Base-by-base conservation (phyloP, 352 stramenopile species). In the Phytophthora fragariaefolia region DNA sequence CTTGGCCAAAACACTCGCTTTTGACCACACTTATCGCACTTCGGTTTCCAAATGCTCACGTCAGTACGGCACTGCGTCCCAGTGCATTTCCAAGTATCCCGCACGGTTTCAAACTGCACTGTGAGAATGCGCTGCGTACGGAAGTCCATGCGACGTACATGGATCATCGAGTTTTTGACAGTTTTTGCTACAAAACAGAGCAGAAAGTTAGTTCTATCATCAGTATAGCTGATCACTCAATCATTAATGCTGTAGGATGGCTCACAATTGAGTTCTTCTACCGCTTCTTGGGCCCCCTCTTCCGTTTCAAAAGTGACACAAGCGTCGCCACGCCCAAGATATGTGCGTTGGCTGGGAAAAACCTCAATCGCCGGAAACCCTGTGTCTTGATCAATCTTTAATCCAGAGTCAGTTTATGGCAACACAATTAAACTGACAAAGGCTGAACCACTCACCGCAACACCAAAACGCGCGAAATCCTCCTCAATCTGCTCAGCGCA, bases 31-130 rank as follows among this genome's bases (percentile, higher is more conserved):
- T 74, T 74, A 10, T 71, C 53, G 38, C 84, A 93, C 36, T 75
- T 76, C 45, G 61, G 66, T 36, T 77, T 76, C 84, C 84, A 93
- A n/a, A 88, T 72, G 62, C 84, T 93, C 20, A 89, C 74, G 13
- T 89, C 77, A 0, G 67, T 45, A n/a, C 79, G 77, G 42, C 84
- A 93, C 7, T 71, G 48, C 6, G 59, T 38, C 17, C 57, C 67
- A 1, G 67, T 55, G 47, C 84, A 93, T 47, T 69, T 84, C 84
- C 84, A 93, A 34, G 68, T 79, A 58, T 88, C 75, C 17, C 76
- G 74, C 24, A 77, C 56, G 17, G 30, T 36, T 22, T 81, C 51
- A 49, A 87, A 83, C 55, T 87, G 78, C 48, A 72, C 66, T 13
- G 60, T 76, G 18, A 89, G 52, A 51, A 89, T 70, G 13, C 74